Evolutionary conservation across 495 filamentous ascomycete species (phyloP).

Genomic region (Elasticomyces elasticus): DNA sequence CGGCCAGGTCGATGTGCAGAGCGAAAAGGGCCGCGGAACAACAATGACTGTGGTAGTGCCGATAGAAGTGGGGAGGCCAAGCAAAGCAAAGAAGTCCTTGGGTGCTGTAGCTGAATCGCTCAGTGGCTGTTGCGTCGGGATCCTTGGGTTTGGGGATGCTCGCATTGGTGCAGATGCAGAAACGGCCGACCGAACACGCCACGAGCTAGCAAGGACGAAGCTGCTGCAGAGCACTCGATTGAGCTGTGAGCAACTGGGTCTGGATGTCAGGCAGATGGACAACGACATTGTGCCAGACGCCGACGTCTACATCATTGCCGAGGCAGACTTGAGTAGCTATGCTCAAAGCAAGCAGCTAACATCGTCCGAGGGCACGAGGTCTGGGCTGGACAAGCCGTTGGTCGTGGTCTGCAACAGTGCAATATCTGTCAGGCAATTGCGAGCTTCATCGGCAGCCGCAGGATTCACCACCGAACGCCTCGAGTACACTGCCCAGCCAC

Average conservation of each 20-base stretch:
- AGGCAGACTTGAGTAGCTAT: background rate
- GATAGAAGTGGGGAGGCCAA: background rate
- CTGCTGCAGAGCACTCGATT: background rate
- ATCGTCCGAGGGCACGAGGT: background rate
- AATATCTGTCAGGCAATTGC: constrained; percentile 6
- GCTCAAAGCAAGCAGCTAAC: background rate
- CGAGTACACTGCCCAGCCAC: constrained; percentile 8
- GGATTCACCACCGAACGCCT: background rate
- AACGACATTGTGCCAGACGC: background rate
- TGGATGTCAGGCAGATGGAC: background rate
- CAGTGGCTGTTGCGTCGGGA: background rate
- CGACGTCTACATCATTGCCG: constrained; percentile 7
- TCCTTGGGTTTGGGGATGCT: background rate
- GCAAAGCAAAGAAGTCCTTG: background rate
- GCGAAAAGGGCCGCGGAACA: constrained; percentile 21
- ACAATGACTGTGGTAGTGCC: constrained; percentile 14
- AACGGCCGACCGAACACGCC: background rate
- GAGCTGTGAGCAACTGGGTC: background rate
- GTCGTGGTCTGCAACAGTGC: constrained; percentile 14
- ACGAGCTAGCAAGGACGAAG: background rate
- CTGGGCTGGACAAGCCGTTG: constrained; percentile 3
- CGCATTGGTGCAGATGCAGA: background rate
- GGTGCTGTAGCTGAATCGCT: background rate
- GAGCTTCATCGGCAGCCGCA: background rate
- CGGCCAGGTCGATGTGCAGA: too few species aligned